Base-by-base conservation (phyloP, 192 early-diverging fungal genomes). In the Coemansia sp. region DNA sequence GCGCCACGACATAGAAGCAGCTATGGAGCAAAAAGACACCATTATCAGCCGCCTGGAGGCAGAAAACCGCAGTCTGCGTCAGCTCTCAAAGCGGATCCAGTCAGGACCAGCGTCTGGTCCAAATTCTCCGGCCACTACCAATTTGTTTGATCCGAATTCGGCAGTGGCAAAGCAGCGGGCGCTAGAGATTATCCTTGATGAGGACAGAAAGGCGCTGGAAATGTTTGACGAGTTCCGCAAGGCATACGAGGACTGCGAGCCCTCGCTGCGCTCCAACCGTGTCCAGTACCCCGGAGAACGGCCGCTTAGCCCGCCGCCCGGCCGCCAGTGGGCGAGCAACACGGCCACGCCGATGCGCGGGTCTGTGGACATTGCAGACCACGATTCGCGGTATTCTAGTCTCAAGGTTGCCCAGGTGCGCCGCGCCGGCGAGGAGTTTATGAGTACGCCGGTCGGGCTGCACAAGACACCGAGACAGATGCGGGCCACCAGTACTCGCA, bases 211-310 rank as follows among this genome's bases (percentile, higher is more conserved):
- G 18, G 81, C 81, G 8, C 56, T 84, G 4, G 73, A 76, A 51
- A 73, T 61, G 71, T 84, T 79, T 71, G 77, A 79, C 18, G 76
- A 75, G 65, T 84, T 79, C 57, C 67, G 71, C 14, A 78, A 69
- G 33, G 70, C 73, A 11, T 78, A 79, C 34, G 77, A 84, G 18
- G 81, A 84, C 43, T 79, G 74, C 41, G 77, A 79, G 67, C 74
- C 74, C 28, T 79, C 76, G 18, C 67, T 84, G 17, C 64, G 77
- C 38, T 61, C 78, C 2, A 72, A 71, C 60, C 81, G 71, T 36
- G 70, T 68, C 6, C 76, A 84, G 52, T 78, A 79, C 71, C 64
- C 74, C 8, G 81, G 77, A 15, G 81, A 84, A 33, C 61, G 77
- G 58, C 76, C 77, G 56, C 71, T 79, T 11, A 79, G 77, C 68